These are phyloP conservation scores for Stagonosporopsis tanaceti DNA, from an alignment of 2,329 filamentous ascomycete genomes.

Conservation along the genomic window DNA sequence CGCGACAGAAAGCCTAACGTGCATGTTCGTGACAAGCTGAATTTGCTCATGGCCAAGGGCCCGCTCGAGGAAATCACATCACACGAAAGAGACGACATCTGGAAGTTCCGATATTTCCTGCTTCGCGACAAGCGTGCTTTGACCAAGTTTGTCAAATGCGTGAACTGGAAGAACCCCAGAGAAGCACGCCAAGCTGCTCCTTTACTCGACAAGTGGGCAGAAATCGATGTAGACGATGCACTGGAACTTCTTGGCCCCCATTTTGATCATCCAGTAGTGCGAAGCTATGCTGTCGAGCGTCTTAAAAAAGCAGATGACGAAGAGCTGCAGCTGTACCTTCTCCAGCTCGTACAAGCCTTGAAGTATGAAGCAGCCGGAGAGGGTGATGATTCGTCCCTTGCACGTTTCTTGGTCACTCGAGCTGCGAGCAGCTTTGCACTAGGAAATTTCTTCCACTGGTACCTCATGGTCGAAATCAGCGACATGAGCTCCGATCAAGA, in stretches of 20 bases:
- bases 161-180: constrained; percentile 86
- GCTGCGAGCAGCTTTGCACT: constrained; percentile 88
- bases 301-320: constrained; percentile 91
- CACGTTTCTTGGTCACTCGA: constrained; percentile 85
- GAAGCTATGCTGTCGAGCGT: constrained; percentile 91
- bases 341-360: constrained; percentile 93
- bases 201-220: constrained; percentile 90
- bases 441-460: constrained; percentile 97
- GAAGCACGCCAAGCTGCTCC: constrained; percentile 91
- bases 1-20: constrained; percentile 96
- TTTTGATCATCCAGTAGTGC: constrained; percentile 86
- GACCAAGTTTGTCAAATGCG: constrained; percentile 97
- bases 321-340: constrained; percentile 86
- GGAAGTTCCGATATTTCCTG: constrained; percentile 96
- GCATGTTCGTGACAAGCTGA: constrained; percentile 92
- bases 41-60: constrained; percentile 88
- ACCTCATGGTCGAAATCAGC: constrained; percentile 96
- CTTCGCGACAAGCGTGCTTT: constrained; percentile 85
- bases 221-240: constrained; percentile 96
- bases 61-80: constrained; percentile 87
- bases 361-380: constrained; percentile 69
- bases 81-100: constrained; percentile 94
- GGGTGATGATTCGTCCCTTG: constrained; percentile 84
- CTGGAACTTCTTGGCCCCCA: constrained; percentile 91
- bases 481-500: constrained; percentile 79